Conservation (phyloP, 108 stramenopile species). For the Discostella pseudostelligera region DNA sequence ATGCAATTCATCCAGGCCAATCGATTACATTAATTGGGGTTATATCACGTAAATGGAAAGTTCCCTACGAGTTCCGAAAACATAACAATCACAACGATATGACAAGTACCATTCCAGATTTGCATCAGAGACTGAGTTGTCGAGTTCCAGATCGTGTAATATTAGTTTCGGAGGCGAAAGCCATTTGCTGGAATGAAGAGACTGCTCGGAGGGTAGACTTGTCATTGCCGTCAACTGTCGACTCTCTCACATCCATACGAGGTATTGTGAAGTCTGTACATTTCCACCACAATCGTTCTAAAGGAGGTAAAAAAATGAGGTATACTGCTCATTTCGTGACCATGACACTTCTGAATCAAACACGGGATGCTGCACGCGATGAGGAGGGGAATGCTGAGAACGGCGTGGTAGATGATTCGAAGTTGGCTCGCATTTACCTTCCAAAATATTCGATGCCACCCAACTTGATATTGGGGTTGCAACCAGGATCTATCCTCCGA, state of each 20-base stretch:
- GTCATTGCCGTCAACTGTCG: conserved; percentile 33
- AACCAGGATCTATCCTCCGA: conserved; percentile 55
- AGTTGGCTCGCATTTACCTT: conserved; percentile 31
- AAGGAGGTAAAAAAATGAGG: conserved; percentile 14
- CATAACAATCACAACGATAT: background rate
- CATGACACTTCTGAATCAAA: conserved; percentile 12
- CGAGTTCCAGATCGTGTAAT: conserved; percentile 71
- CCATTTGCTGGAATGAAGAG: conserved; percentile 42
- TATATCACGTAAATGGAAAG: conserved; percentile 57
- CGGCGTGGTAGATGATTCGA: conserved; percentile 3
- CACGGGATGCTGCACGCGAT: background rate
- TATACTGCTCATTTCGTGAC: conserved; percentile 39
- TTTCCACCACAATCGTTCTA: conserved; percentile 16
- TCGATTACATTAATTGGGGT: conserved; percentile 49
- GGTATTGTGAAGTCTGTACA: conserved; percentile 44
- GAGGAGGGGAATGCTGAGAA: conserved; percentile 1
- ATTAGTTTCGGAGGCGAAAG: conserved; percentile 41
- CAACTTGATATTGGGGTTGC: conserved; percentile 48
- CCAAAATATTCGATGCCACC: conserved; percentile 61
- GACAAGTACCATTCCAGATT: conserved; percentile 13
- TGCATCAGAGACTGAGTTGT: conserved; percentile 31
- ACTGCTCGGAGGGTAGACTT: background rate
- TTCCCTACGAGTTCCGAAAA: conserved; percentile 45
- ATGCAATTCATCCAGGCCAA: conserved; percentile 66
- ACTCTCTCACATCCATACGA: conserved; percentile 35